Conservation (phyloP, 192 early-diverging fungal genomes). For the Backusella mclennaniae region DNA sequence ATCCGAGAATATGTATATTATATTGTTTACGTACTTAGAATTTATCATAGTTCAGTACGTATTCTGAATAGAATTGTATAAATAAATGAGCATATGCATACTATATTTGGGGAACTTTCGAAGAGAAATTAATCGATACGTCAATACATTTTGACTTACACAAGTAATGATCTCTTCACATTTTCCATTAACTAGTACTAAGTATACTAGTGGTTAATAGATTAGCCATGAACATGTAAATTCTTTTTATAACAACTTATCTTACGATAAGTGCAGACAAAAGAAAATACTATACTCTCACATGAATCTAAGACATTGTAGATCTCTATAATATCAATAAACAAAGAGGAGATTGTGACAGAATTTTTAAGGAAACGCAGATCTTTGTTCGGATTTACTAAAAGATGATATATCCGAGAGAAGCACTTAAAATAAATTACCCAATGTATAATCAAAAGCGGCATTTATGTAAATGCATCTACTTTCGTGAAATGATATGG, state of each 20-base stretch:
- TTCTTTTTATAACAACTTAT: neutral
- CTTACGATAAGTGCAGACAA: neutral
- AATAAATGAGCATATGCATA: neutral
- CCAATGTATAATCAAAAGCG: neutral
- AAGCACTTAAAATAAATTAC: neutral
- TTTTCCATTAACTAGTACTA: neutral
- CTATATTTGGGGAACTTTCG: neutral
- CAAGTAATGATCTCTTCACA: neutral
- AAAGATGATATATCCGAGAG: neutral
- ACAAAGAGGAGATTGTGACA: neutral
- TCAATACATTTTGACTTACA: neutral
- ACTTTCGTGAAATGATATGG: neutral
- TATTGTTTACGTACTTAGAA: neutral
- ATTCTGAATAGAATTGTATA: neutral
- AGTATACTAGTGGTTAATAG: neutral
- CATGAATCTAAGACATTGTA: neutral
- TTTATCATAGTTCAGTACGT: neutral
- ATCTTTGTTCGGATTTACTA: neutral
- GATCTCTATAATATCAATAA: neutral
- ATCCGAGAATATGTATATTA: neutral
- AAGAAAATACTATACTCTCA: neutral
- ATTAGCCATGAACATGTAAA: neutral
- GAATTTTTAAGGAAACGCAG: neutral
- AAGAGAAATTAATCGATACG: neutral
- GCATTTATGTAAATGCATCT: neutral